Conservation (phyloP, 495 filamentous ascomycete species). For the Xanthoparmelia taractica region DNA sequence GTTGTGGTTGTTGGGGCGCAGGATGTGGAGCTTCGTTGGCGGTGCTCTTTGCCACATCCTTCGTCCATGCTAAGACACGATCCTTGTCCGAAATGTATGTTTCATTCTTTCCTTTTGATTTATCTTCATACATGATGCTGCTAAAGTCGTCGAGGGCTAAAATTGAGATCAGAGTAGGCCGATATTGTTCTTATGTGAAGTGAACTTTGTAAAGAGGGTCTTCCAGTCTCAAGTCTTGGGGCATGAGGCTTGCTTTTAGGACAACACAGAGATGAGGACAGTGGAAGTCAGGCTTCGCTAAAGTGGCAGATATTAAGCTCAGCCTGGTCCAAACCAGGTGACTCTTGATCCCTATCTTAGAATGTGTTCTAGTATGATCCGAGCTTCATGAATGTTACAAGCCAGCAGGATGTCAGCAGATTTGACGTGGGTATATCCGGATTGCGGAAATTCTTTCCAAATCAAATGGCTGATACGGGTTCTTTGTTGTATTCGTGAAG, state of each 20-base stretch:
- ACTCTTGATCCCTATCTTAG: slow-evolving; percentile 45
- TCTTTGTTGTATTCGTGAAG: slow-evolving; percentile 1
- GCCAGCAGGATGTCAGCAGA: slow-evolving; percentile 57
- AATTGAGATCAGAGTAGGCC: background rate
- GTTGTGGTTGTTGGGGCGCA: background rate
- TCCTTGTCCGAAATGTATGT: slow-evolving; percentile 11
- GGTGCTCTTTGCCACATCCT: slow-evolving; percentile 22
- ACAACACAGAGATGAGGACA: slow-evolving; percentile 25
- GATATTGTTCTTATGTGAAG: background rate
- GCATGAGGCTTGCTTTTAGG: slow-evolving; percentile 14
- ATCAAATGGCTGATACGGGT: slow-evolving; percentile 1
- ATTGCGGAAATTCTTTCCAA: slow-evolving; percentile 50
- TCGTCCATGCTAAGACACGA: slow-evolving; percentile 22
- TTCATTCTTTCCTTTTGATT: background rate
- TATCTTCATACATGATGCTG: slow-evolving; percentile 48
- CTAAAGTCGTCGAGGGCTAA: slow-evolving; percentile 46
- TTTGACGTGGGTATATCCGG: slow-evolving; percentile 62
- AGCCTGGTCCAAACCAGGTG: slow-evolving; percentile 28
- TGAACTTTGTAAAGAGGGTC: background rate
- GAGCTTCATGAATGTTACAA: slow-evolving; percentile 64
- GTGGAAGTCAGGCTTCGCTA: background rate
- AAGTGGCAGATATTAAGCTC: background rate
- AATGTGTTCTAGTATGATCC: slow-evolving; percentile 70
- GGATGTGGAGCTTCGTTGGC: slow-evolving; percentile 4
- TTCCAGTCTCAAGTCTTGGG: background rate